These are phyloP conservation scores for Fagopyrum tataricum DNA, from an alignment of 148 eudicot genomes.

Conservation along the genomic window DNA sequence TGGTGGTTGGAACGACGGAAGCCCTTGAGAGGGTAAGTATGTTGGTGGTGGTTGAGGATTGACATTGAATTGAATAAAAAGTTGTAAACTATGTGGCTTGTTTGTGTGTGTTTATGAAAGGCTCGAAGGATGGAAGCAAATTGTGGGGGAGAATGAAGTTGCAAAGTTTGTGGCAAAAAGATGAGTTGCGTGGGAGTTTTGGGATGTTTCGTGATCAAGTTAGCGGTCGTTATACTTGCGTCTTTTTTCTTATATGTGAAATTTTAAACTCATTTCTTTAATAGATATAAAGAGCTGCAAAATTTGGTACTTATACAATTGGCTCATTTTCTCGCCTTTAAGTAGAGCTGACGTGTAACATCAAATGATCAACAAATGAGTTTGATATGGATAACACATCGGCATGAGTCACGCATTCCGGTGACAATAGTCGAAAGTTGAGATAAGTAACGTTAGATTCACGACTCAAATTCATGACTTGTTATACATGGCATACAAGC, in stretches of 20 bases:
- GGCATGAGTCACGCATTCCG: no score
- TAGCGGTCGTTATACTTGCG: background rate
- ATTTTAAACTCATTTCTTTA: no score
- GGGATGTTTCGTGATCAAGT: background rate
- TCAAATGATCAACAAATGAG: background rate
- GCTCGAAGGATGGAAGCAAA: background rate
- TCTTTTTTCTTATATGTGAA: background rate
- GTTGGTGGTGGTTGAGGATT: constrained; percentile 38
- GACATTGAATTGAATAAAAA: constrained; percentile 33
- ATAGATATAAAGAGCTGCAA: background rate
- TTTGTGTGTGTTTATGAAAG: background rate
- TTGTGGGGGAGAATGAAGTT: constrained; percentile 4
- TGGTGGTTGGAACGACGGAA: background rate
- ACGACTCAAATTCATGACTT: no score
- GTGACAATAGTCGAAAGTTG: no score
- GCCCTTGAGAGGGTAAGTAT: constrained; percentile 21
- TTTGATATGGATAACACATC: background rate
- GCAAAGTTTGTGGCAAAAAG: background rate
- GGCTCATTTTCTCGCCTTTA: background rate
- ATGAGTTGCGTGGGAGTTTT: constrained; percentile 4
- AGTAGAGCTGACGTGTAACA: background rate
- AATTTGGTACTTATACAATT: background rate
- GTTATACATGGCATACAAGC: no score
- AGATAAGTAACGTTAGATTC: no score
- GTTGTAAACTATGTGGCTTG: background rate